These are phyloP conservation scores for Moricandia moricandioides DNA, from an alignment of 345 rosid genomes.

Conservation along the genomic window DNA sequence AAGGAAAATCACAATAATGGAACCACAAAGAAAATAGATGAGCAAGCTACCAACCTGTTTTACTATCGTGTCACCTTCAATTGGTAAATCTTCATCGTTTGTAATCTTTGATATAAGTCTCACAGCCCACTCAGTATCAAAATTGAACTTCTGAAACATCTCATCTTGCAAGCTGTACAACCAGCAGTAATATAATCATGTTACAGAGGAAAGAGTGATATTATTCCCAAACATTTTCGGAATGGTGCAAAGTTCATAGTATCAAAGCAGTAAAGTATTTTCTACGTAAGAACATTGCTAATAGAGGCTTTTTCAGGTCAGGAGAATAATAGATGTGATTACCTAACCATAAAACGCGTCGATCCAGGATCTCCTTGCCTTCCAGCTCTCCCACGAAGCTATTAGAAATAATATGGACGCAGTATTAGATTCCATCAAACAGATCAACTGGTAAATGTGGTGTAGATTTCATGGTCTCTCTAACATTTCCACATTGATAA, in stretches of 20 bases:
- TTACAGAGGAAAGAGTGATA: neutral
- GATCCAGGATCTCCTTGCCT: conserved; percentile 99
- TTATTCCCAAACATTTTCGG: neutral
- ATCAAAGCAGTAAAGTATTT: conserved; percentile 7
- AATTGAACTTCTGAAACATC: conserved; percentile 93
- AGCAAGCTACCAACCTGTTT: conserved; percentile 59
- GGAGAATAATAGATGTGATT: conserved; percentile 26
- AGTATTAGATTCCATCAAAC: no score
- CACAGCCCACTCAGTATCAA: conserved; percentile 95
- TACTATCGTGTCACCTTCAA: conserved; percentile 81
- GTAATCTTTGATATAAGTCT: conserved; percentile 78
- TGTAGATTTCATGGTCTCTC: conserved; percentile 2
- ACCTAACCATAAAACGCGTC: conserved; percentile 97
- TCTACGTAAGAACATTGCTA: conserved; percentile 9
- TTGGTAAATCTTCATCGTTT: conserved; percentile 79
- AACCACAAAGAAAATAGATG: conserved; percentile 12
- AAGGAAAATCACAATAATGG: conserved; percentile 3
- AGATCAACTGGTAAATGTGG: neutral
- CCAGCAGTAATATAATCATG: neutral
- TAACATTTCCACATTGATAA: neutral
- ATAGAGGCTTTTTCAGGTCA: conserved; percentile 6
- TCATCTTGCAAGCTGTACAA: conserved; percentile 90
- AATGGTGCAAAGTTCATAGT: neutral
- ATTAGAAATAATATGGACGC: conserved; percentile 16
- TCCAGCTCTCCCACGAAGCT: conserved; percentile 99